Conservation (phyloP, 2,329 filamentous ascomycete genomes). For the Raffaelea deltoideospora region DNA sequence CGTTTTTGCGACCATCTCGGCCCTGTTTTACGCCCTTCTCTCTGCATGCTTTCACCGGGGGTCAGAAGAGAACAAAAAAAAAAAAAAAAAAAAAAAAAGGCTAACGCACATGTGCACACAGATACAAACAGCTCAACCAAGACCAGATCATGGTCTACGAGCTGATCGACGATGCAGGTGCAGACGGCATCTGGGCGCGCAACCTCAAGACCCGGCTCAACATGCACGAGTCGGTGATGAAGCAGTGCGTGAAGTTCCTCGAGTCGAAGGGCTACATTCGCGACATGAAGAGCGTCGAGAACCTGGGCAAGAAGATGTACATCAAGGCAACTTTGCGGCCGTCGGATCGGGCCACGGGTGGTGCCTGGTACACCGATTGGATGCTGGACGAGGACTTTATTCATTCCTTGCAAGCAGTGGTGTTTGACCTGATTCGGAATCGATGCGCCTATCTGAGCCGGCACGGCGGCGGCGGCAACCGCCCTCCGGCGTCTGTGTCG, state of each 20-base stretch:
- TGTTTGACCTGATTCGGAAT: conserved; percentile 58
- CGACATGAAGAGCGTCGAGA: conserved; percentile 81
- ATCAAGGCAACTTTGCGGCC: conserved; percentile 77
- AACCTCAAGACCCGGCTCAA: conserved; percentile 66
- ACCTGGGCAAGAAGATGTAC: conserved; percentile 87
- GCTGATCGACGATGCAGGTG: conserved; percentile 72
- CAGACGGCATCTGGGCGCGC: conserved; percentile 82
- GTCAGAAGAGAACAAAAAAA: no score
- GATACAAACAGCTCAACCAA: conserved; percentile 46
- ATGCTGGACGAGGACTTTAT: conserved; percentile 84
- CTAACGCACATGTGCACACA: neutral
- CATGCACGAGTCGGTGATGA: conserved; percentile 71
- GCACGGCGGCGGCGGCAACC: conserved; percentile 16
- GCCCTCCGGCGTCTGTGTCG: conserved; percentile 15
- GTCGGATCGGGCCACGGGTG: conserved; percentile 80
- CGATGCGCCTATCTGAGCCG: conserved; percentile 52
- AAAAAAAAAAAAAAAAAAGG: no score
- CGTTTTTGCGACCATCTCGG: no score
- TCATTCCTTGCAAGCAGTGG: conserved; percentile 54
- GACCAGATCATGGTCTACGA: conserved; percentile 77
- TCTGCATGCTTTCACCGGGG: no score
- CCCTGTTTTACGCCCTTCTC: neutral
- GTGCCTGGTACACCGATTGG: conserved; percentile 87
- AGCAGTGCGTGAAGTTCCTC: conserved; percentile 69
- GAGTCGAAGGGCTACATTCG: conserved; percentile 72